Percentiles rank a stretch among this genome's conserved stretches.
Evolutionary conservation across 352 stramenopile species (phyloP).

Genomic region (Phytophthora litchii): DNA sequence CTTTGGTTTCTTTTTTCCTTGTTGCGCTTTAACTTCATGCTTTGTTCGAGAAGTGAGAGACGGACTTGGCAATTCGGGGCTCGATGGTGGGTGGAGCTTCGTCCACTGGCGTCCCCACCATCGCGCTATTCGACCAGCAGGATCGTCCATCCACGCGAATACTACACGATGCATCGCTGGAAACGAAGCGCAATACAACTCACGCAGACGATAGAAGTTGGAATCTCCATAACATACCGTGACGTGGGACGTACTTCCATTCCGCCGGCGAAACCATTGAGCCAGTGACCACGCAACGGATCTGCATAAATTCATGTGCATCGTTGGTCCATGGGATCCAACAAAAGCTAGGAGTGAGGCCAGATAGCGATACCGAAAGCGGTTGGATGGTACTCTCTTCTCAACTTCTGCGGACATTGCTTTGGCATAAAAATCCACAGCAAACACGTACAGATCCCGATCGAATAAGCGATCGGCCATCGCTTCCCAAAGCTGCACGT

Average conservation of each 20-base stretch:
- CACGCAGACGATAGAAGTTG: slow-evolving; percentile 40
- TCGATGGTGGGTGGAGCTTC: neutral
- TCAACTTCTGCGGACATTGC: neutral
- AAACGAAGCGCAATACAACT: slow-evolving; percentile 39
- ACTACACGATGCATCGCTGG: slow-evolving; percentile 39
- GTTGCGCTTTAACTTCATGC: neutral
- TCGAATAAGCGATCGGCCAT: slow-evolving; percentile 41
- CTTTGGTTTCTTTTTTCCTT: slow-evolving; percentile 12
- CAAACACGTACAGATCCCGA: slow-evolving; percentile 41
- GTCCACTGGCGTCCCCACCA: slow-evolving; percentile 37
- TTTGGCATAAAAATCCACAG: slow-evolving; percentile 40
- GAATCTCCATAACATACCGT: slow-evolving; percentile 25
- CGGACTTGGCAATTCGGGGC: neutral
- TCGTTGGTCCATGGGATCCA: slow-evolving; percentile 12
- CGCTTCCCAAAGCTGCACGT: slow-evolving; percentile 6
- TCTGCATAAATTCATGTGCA: slow-evolving; percentile 22
- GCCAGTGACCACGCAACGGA: slow-evolving; percentile 39
- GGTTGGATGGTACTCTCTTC: slow-evolving; percentile 10
- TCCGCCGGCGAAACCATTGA: slow-evolving; percentile 13
- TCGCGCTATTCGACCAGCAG: slow-evolving; percentile 32
- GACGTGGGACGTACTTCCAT: slow-evolving; percentile 6
- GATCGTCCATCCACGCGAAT: slow-evolving; percentile 46
- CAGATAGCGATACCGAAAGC: slow-evolving; percentile 37
- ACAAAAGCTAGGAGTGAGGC: slow-evolving; percentile 31
- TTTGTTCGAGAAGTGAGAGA: neutral